Base-by-base conservation (phyloP, 2,329 filamentous ascomycete species). In the Diaporthe destruens region DNA sequence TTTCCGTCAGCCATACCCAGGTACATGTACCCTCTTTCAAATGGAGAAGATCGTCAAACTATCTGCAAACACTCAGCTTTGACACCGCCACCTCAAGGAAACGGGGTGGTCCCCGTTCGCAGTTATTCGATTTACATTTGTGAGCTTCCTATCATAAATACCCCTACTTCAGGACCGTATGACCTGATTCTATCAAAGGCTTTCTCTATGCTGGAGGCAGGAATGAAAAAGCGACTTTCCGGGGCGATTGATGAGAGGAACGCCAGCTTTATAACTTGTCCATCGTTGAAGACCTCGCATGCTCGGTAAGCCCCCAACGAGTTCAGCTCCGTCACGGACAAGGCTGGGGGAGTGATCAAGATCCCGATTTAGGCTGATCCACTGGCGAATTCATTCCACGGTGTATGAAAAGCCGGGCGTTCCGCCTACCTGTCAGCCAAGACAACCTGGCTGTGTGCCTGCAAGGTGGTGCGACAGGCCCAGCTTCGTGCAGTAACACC, bases 391-490 rank as follows among this genome's bases (percentile, higher is more conserved):
- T 68, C 39, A 68, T 56, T 42, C 49, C 23, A 1, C 11, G 6
- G 23, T 56, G 65, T 56, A 18, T 55, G 36, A 44, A 68, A 32
- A 16, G 55, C 55, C 67, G 12, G 12, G n/a, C 29, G 9, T 20
- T 7, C 14, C 39, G 55, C 67, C 67, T 61, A 18, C 6, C 32
- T 6, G 23, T 70, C 55, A 70, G 55, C 55, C 55, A 44, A 70
- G 55, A 44, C 55, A 70, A 32, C 55, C 68, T 54, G 55, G 68
- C 68, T 61, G 68, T 61, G 68, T 53, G 23, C 23, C 44, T 44
- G 39, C 34, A 8, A 20, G 2, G n/a, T 53, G 55, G 44, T 70
- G 55, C 12, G 44, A 34, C 34, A 18, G 0, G 36, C 42, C 9
- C 25, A 36, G 23, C 44, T 25, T 14, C 29, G 29, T 61, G 55